A percentile compares a stretch with the other conserved stretches of the same genome.
These are phyloP conservation scores for Mycena pura DNA, from an alignment of 768 basidiomycete genomes.

Conservation along the genomic window DNA sequence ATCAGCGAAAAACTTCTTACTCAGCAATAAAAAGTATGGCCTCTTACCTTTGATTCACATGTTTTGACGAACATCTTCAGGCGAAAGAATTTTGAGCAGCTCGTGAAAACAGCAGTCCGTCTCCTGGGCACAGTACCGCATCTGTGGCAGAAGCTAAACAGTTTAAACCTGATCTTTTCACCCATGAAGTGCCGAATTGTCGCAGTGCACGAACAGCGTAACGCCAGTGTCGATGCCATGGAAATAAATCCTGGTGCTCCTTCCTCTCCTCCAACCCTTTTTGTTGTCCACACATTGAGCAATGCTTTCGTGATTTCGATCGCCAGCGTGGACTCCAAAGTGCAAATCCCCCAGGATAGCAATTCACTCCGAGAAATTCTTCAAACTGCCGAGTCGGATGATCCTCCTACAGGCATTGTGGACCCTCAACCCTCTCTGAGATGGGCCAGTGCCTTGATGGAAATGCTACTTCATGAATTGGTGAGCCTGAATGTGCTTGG, in stretches of 20 bases:
- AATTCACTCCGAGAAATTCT: neutral
- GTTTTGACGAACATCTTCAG: neutral
- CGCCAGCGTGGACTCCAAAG: neutral
- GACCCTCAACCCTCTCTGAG: neutral
- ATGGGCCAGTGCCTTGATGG: neutral
- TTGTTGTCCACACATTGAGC: neutral
- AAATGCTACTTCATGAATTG: neutral
- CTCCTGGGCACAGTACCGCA: neutral
- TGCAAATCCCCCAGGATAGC: neutral
- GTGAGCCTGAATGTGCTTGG: neutral
- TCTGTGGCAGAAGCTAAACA: neutral
- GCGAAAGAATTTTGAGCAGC: neutral
- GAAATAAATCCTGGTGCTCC: neutral
- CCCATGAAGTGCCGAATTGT: neutral
- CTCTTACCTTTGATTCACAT: neutral
- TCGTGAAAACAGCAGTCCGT: neutral
- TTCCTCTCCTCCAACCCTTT: neutral
- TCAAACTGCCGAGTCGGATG: neutral
- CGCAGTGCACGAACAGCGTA: neutral
- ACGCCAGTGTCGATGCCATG: neutral
- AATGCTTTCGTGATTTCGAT: neutral
- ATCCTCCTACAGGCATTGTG: neutral
- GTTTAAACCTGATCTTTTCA: neutral
- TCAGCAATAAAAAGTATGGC: neutral
- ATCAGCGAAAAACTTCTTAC: neutral